These are phyloP conservation scores for Penicillium verrucosum DNA, from an alignment of 2,329 filamentous ascomycete species.

Conservation along the genomic window DNA sequence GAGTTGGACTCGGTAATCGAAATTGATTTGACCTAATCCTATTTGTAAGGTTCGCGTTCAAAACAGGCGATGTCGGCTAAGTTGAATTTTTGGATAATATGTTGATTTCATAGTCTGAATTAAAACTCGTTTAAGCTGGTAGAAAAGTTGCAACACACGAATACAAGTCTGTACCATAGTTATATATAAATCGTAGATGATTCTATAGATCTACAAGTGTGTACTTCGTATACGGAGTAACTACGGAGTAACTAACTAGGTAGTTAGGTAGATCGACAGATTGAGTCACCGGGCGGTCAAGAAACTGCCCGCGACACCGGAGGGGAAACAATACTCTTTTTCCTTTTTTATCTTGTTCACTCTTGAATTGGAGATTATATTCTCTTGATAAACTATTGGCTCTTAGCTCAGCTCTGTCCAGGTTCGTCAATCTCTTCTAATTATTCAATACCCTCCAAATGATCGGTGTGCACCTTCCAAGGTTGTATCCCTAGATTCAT, in stretches of 20 bases:
- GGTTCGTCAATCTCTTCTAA: background rate
- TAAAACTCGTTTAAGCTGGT: background rate
- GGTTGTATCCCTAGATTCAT: conserved; percentile 14
- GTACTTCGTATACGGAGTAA: background rate
- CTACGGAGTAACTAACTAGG: too few relatives aligned
- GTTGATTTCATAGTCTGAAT: background rate
- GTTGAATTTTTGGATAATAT: background rate
- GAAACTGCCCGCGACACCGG: conserved; percentile 22
- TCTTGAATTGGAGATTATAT: background rate
- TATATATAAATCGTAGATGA: background rate
- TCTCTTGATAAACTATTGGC: background rate
- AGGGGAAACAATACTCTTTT: conserved; percentile 20
- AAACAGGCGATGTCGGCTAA: background rate
- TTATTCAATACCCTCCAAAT: background rate
- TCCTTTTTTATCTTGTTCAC: background rate
- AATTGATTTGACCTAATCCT: background rate
- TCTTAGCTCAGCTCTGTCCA: background rate
- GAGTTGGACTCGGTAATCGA: background rate
- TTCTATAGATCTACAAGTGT: background rate
- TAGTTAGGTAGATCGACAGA: conserved; percentile 2
- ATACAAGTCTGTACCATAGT: background rate
- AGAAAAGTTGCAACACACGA: background rate
- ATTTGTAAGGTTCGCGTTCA: background rate
- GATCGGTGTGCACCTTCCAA: background rate
- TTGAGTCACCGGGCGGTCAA: conserved; percentile 24